These are phyloP conservation scores for Phoenix roebelenii DNA, from an alignment of 176 grass and related monocot species.

Conservation along the genomic window DNA sequence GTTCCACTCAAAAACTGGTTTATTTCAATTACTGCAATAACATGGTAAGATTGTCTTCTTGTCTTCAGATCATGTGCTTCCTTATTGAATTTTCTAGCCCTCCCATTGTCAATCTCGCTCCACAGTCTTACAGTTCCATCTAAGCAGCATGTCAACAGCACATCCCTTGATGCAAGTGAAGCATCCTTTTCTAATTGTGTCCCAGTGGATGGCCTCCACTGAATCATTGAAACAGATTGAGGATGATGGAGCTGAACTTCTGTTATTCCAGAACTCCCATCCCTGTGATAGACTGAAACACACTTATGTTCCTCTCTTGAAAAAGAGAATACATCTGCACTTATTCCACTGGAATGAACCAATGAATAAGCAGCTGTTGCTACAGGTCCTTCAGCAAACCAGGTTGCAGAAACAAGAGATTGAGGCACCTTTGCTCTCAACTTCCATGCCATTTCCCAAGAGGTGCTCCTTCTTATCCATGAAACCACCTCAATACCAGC, in stretches of 20 bases:
- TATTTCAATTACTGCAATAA: constrained; percentile 69
- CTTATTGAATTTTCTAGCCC: constrained; percentile 39
- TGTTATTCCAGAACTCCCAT: constrained; percentile 40
- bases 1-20: constrained; percentile 60
- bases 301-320: constrained; percentile 18
- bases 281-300: constrained; percentile 62
- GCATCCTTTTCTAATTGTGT: constrained; percentile 12
- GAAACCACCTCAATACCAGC: constrained; percentile 55
- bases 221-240: constrained; percentile 65
- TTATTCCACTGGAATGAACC: constrained; percentile 1
- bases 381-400: constrained; percentile 41
- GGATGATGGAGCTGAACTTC: constrained; percentile 60
- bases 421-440: constrained; percentile 44
- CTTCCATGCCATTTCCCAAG: constrained; percentile 72
- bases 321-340: background rate
- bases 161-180: constrained; percentile 41
- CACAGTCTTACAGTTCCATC: constrained; percentile 80
- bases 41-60: constrained; percentile 41
- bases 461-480: constrained; percentile 44
- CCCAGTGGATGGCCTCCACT: constrained; percentile 55
- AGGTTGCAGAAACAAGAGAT: constrained; percentile 53
- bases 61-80: constrained; percentile 21
- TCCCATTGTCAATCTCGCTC: constrained; percentile 43
- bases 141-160: constrained; percentile 80
- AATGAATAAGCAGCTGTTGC: constrained; percentile 35